Conservation (phyloP, 2,329 filamentous ascomycete genomes). For the Endothia cerciana region DNA sequence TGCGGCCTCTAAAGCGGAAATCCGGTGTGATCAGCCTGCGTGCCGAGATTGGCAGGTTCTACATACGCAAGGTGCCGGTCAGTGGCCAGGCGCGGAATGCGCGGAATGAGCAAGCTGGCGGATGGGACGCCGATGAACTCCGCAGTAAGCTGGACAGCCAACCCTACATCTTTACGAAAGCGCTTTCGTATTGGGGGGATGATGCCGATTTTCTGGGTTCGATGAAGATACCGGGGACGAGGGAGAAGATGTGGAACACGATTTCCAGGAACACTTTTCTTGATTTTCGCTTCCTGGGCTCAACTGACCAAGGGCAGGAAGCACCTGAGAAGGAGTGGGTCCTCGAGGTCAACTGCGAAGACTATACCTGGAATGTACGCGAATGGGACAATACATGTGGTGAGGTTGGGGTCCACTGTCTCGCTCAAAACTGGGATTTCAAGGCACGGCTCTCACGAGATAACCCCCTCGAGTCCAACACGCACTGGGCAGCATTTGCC, state of each 20-base stretch:
- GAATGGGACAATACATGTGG: conserved; percentile 24
- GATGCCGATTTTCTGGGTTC: conserved; percentile 32
- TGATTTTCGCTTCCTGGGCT: conserved; percentile 32
- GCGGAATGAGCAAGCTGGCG: conserved; percentile 28
- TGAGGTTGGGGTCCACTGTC: conserved; percentile 37
- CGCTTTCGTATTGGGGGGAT: conserved; percentile 35
- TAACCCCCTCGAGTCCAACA: conserved; percentile 30
- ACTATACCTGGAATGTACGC: conserved; percentile 34
- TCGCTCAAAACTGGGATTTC: conserved; percentile 39
- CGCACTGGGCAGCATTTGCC: conserved; percentile 34
- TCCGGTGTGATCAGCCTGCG: conserved; percentile 32
- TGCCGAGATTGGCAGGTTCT: conserved; percentile 37
- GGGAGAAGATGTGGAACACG: conserved; percentile 29
- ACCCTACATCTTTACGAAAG: conserved; percentile 36
- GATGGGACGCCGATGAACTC: conserved; percentile 33
- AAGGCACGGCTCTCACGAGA: conserved; percentile 33
- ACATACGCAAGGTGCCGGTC: conserved; percentile 30
- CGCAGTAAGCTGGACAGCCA: conserved; percentile 29
- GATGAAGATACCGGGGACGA: conserved; percentile 14
- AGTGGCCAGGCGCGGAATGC: conserved; percentile 35
- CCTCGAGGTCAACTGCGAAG: conserved; percentile 32
- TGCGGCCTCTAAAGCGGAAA: conserved; percentile 5
- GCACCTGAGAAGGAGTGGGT: conserved; percentile 21
- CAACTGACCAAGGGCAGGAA: not conserved
- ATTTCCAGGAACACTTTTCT: conserved; percentile 6